phyloP scores from a whole-genome alignment of 2,329 filamentous ascomycete species.

The Verticillium dahliae region DNA sequence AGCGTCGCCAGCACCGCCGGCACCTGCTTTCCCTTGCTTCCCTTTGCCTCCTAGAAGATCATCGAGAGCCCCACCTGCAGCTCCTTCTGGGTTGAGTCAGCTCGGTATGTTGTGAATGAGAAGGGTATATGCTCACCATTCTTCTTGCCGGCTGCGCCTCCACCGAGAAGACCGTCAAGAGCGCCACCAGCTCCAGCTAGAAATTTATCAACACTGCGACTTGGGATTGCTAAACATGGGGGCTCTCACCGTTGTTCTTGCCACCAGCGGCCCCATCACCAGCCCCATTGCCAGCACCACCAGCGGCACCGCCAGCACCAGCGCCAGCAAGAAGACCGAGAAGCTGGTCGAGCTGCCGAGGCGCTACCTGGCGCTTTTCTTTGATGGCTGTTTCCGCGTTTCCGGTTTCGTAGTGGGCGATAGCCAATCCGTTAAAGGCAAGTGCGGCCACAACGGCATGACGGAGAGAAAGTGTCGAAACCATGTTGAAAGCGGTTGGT shows the following conservation, averaged over 20 bases:
- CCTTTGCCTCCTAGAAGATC: background rate
- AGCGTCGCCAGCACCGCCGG: background rate
- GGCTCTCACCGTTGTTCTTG: no score
- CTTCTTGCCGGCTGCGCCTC: background rate
- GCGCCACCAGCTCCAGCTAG: no score
- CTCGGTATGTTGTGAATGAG: background rate
- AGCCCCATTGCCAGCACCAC: no score
- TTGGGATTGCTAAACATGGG: no score
- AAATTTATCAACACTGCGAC: no score
- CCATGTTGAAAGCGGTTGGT: background rate
- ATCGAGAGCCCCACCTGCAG: background rate
- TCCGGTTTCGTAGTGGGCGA: background rate
- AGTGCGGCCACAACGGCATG: background rate
- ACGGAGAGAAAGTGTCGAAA: background rate
- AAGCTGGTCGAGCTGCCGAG: background rate
- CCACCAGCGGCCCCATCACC: no score
- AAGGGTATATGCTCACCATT: background rate
- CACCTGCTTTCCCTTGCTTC: background rate
- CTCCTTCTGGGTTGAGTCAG: background rate
- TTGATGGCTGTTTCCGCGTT: background rate
- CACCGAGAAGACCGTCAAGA: background rate
- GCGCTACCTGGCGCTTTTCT: background rate
- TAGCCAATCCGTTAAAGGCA: background rate
- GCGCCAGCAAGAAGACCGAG: background rate
- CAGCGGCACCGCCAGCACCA: no score